Percentiles rank a stretch among this genome's conserved stretches.
These are phyloP conservation scores for Candida albicans DNA, from an alignment of 1,139 yeast species.

Conservation along the genomic window DNA sequence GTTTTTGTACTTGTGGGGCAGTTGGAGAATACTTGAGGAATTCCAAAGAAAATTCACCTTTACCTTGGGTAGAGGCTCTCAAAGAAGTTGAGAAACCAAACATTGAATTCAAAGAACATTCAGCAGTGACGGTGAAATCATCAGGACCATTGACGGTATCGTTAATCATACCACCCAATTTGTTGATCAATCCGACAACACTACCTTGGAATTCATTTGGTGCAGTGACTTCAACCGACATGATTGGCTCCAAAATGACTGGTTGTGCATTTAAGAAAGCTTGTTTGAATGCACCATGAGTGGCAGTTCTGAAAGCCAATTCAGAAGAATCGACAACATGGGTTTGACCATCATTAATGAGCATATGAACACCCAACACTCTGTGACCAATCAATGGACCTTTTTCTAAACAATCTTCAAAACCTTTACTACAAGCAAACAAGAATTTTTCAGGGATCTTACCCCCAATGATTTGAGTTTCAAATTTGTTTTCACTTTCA, in stretches of 20 bases:
- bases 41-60: conserved; percentile 96
- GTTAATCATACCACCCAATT: conserved; percentile 86
- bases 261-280: conserved; percentile 86
- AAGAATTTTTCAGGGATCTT: conserved; percentile 93
- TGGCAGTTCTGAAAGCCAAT: conserved; percentile 90
- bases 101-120: conserved; percentile 92
- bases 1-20: conserved; percentile 85
- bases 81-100: conserved; percentile 94
- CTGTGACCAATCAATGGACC: conserved; percentile 96
- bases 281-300: conserved; percentile 87
- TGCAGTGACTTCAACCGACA: conserved; percentile 90
- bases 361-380: conserved; percentile 90
- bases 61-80: conserved; percentile 98
- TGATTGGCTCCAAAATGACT: conserved; percentile 90
- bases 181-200: conserved; percentile 88
- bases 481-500: conserved; percentile 69
- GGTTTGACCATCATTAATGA: conserved; percentile 94
- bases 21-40: conserved; percentile 91
- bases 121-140: conserved; percentile 91
- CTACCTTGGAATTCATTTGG: conserved; percentile 96
- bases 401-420: conserved; percentile 90
- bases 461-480: conserved; percentile 93
- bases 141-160: conserved; percentile 95
- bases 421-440: conserved; percentile 93
- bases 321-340: conserved; percentile 98